phyloP scores from a whole-genome alignment of 2,329 filamentous ascomycete genomes.

The Clonostachys solani region DNA sequence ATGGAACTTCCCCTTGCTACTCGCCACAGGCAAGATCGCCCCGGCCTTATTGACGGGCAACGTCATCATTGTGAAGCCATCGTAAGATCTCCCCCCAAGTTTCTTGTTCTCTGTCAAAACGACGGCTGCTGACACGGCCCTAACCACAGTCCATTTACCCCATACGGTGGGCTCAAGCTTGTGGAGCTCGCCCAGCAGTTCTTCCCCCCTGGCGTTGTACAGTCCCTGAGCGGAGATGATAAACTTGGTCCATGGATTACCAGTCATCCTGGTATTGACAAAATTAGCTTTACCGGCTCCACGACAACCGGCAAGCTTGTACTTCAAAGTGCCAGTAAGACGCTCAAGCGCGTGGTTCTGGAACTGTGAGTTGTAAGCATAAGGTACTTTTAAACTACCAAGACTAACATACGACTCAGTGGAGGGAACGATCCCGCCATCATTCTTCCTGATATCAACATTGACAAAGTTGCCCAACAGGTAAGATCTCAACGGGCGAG shows the following conservation, averaged over 20 bases:
- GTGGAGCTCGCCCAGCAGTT: slow-evolving; percentile 51
- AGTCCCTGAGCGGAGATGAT: slow-evolving; percentile 56
- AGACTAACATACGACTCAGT: too few species aligned
- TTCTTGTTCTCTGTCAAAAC: too few species aligned
- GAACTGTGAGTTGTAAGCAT: neutral
- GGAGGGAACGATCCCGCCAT: slow-evolving; percentile 49
- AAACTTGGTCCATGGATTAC: slow-evolving; percentile 53
- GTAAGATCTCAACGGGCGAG: too few species aligned
- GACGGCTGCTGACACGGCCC: too few species aligned
- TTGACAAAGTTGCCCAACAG: slow-evolving; percentile 15
- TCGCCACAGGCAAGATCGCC: slow-evolving; percentile 48
- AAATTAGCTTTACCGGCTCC: slow-evolving; percentile 61
- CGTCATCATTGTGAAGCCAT: slow-evolving; percentile 51
- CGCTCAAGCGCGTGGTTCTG: slow-evolving; percentile 4
- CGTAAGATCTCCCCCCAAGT: slow-evolving; percentile 10
- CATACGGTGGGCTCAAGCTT: slow-evolving; percentile 55
- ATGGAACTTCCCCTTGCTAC: slow-evolving; percentile 53
- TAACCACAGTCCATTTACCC: slow-evolving; percentile 39
- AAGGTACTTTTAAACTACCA: too few species aligned
- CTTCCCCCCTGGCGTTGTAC: slow-evolving; percentile 52
- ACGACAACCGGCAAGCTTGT: slow-evolving; percentile 55
- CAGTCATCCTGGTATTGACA: slow-evolving; percentile 50
- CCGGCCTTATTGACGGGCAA: slow-evolving; percentile 54
- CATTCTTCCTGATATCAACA: slow-evolving; percentile 45
- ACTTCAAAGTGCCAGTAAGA: slow-evolving; percentile 3